Evolutionary conservation across 768 basidiomycete species (phyloP), one percentile per base, ranked within the genome.

Genomic region (Mycena vulgaris): DNA sequence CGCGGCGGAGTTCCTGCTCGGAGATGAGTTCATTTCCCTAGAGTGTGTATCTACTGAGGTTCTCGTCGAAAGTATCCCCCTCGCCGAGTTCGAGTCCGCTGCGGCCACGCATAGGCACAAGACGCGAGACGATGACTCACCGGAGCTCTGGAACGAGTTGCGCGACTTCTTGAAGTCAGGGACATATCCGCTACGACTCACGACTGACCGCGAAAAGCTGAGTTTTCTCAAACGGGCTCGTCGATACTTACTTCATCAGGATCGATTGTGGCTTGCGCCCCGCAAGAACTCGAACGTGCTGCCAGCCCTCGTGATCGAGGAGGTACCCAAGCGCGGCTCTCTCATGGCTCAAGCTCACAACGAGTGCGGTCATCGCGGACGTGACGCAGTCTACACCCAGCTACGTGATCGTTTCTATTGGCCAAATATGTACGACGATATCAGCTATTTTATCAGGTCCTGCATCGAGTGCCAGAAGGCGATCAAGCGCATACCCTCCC

Each of bases 261-360:
- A 69, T 2, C 23, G 70, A 0, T 52, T 81, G 0, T 80, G 75
- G 75, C n/a, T 28, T 8, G 35, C 45, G 1, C 64, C 59, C 4
- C 74, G 68, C 35, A 65, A 68, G 19, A 27, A 56, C 8, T 48
- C 40, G 8, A 52, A 47, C 1, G 14, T 35, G 21, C 52, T 61
- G 1, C 80, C 80, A 4, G 49, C 74, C 1, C 61, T 81, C 0
- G 77, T 81, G 0, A 73, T 81, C 19, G 59, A 63, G 14, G 69
- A 78, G 13, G 0, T 33, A 0, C 14, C 1, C 0, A 63, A 69
- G 0, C 61, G 77, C 17, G 16, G 58, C 2, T 63, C 67, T 7
- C 51, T 82, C 1, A 52, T 82, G 6, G 68, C 66, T 0, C 40
- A 70, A n/a, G n/a, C n/a, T n/a, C n/a, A n/a, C n/a, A n/a, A n/a